Conservation (phyloP, 345 rosid species). For the Moringa oleifera region DNA sequence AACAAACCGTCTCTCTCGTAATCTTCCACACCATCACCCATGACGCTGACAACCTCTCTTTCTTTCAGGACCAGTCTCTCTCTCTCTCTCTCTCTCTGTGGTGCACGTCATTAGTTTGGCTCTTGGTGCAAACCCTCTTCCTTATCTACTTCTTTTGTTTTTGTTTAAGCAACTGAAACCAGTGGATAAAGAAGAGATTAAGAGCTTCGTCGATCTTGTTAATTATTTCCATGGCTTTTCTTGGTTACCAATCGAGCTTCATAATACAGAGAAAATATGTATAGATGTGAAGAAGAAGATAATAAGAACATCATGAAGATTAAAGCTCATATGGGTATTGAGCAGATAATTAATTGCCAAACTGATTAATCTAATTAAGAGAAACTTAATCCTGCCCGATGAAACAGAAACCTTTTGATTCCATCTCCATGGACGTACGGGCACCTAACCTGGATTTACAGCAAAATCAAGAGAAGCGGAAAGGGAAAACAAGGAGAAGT, state of each 20-base stretch:
- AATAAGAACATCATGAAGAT: no score
- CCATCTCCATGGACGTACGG: no score
- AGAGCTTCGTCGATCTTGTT: background rate
- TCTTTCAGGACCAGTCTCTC: constrained; percentile 18
- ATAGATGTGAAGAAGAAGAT: no score
- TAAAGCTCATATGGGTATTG: no score
- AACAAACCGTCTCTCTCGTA: constrained; percentile 19
- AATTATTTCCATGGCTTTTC: background rate
- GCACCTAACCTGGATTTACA: background rate
- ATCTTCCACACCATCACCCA: constrained; percentile 23
- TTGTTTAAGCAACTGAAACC: background rate
- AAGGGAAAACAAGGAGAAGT: background rate
- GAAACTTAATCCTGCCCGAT: no score
- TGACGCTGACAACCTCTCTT: constrained; percentile 28
- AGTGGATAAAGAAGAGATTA: background rate
- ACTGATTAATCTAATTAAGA: no score
- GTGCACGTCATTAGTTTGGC: constrained; percentile 3
- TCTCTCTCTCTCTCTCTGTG: background rate
- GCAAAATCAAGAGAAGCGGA: background rate
- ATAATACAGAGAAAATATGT: background rate
- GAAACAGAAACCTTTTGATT: background rate
- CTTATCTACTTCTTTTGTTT: constrained; percentile 21
- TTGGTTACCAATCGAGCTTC: background rate
- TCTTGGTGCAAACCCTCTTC: constrained; percentile 16
- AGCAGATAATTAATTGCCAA: no score